Base-by-base conservation (phyloP, 768 basidiomycete genomes). In the Serendipita sp. region DNA sequence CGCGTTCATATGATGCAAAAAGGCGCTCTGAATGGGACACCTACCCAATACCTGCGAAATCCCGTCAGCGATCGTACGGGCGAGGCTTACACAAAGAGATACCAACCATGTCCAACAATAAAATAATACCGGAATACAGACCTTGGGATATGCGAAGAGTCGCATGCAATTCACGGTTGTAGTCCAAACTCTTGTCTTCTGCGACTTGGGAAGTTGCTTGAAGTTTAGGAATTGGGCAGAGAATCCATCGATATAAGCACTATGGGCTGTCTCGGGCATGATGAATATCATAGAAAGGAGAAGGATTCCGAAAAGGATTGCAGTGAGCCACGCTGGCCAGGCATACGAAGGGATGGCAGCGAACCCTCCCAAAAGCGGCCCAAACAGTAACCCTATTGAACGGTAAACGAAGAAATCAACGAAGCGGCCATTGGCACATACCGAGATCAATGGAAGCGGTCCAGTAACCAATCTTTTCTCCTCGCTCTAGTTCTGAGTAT, bases 81-180 rank as follows among this genome's bases (percentile, higher is more conserved):
- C 24, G 30, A 58, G 26, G n/a, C 9, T 58, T 9, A 28, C n/a
- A 4, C 20, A 31, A 51, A 16, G 17, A 48, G 53, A 4, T 11
- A 30, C 53, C 28, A 9, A 58, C 65, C 65, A 66, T n/a, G 65
- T 51, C 65, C 65, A 66, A 33, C 65, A 65, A 60, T 64, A 66
- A 28, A 66, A 66, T n/a, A 66, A 53, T 30, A 66, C 62, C 26
- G 64, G 43, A 20, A 66, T 48, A 20, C 31, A 58, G 30, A 66
- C 65, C 48, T 65, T 66, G 3, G 65, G 65, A 44, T 62, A 66
- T 16, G 64, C 41, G 20, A 64, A 65, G 38, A 66, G 26, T 17
- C 61, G 24, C 22, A 66, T 13, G 30, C 50, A 64, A 16, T 45
- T 58, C 22, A 66, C 64, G 22, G 51, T 33, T 3, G 64, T 65